A percentile compares a stretch with the other conserved stretches of the same genome.
Conservation (phyloP, 768 basidiomycete species). For the Lanmaoa rubissima region DNA sequence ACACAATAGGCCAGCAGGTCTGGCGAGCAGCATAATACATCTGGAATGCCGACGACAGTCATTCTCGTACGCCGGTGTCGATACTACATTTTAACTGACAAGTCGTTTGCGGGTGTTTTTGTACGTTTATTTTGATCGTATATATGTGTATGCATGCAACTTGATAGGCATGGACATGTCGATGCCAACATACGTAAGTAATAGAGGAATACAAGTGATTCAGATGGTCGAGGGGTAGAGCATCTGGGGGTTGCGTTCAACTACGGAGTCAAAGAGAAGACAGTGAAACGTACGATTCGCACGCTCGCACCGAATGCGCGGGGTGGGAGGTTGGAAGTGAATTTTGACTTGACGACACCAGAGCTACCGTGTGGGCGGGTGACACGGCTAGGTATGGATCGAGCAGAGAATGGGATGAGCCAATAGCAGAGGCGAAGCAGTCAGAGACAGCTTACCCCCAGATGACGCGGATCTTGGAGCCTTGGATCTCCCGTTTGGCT, state of each 20-base stretch:
- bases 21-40: neutral
- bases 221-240: constrained; percentile 87
- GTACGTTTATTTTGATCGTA: constrained; percentile 5
- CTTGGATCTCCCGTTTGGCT: constrained; percentile 91
- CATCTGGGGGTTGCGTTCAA: constrained; percentile 52
- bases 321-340: constrained; percentile 92
- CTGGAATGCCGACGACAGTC: no score
- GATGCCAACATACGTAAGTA: constrained; percentile 23
- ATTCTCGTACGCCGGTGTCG: neutral
- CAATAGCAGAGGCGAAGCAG: neutral
- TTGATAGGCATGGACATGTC: constrained; percentile 20
- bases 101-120: constrained; percentile 3
- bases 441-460: constrained; percentile 74
- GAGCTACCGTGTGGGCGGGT: constrained; percentile 92
- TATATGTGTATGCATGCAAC: constrained; percentile 17
- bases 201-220: constrained; percentile 33
- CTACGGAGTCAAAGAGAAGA: neutral
- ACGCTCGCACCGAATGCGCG: constrained; percentile 91
- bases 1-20: neutral
- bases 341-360: constrained; percentile 97
- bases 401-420: neutral
- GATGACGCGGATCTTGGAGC: constrained; percentile 95
- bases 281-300: constrained; percentile 65
- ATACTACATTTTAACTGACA: neutral
- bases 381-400: constrained; percentile 59